Evolutionary conservation across 352 stramenopile species (phyloP).

Genomic region (Globisporangium acanthophoron): DNA sequence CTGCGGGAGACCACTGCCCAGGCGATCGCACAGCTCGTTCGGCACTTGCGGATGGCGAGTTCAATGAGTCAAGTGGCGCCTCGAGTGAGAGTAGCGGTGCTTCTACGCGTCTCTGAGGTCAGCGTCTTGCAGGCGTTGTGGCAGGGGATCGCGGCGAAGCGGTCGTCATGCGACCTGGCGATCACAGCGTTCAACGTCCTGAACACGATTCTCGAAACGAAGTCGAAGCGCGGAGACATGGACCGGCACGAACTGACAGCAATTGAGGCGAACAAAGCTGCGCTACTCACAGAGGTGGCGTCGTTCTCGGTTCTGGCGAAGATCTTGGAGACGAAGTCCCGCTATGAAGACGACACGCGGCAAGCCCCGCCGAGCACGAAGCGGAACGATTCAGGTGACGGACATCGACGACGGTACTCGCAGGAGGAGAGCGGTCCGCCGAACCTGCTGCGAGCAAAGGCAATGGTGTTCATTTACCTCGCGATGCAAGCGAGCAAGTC

Average conservation of each 20-base stretch:
- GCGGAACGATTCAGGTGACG: neutral
- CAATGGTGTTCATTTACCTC: conserved; percentile 58
- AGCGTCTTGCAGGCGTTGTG: conserved; percentile 38
- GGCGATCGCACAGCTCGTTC: conserved; percentile 44
- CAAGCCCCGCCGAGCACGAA: neutral
- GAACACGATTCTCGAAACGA: conserved; percentile 56
- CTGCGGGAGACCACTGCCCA: conserved; percentile 43
- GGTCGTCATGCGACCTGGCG: conserved; percentile 22
- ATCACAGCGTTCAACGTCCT: conserved; percentile 61
- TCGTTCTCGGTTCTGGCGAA: conserved; percentile 22
- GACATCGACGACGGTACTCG: conserved; percentile 12
- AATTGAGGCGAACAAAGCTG: conserved; percentile 23
- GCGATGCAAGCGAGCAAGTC: conserved; percentile 36
- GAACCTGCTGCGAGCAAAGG: conserved; percentile 52
- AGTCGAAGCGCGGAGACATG: conserved; percentile 20
- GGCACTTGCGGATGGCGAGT: conserved; percentile 30
- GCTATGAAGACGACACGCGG: conserved; percentile 14
- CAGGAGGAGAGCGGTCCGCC: conserved; percentile 11
- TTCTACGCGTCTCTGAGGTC: conserved; percentile 31
- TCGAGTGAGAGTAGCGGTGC: conserved; percentile 23
- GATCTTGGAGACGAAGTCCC: conserved; percentile 19
- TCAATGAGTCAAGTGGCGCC: conserved; percentile 19
- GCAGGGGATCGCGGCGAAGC: conserved; percentile 15
- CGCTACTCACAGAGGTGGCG: conserved; percentile 35
- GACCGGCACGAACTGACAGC: conserved; percentile 13